A percentile compares a stretch with the other conserved stretches of the same genome.
These are phyloP conservation scores for Botryotinia calthae DNA, from an alignment of 2,329 filamentous ascomycete genomes.

Conservation along the genomic window DNA sequence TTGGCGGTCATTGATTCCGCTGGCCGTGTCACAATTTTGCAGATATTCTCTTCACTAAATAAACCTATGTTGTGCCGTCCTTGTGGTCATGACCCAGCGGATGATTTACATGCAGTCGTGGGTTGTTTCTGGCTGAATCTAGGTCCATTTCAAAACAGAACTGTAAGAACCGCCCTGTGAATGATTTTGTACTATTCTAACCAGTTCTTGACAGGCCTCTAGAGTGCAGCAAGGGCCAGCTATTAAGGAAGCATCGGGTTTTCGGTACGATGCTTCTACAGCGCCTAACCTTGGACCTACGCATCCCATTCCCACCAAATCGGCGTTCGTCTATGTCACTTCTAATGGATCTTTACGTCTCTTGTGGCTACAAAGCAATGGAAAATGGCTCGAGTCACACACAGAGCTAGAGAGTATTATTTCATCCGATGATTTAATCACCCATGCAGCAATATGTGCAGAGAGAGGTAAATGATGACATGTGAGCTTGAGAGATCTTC, in stretches of 20 bases:
- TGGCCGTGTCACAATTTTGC: constrained; percentile 74
- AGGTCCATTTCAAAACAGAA: constrained; percentile 32
- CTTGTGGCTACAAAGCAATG: constrained; percentile 73
- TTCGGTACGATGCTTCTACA: constrained; percentile 67
- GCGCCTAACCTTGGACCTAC: constrained; percentile 67
- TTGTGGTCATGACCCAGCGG: constrained; percentile 65
- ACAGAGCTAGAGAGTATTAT: constrained; percentile 73
- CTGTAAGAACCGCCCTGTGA: constrained; percentile 29
- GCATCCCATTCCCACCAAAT: constrained; percentile 68
- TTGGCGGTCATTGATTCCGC: constrained; percentile 78
- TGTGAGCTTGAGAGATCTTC: constrained; percentile 10
- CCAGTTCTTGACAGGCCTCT: constrained; percentile 40
- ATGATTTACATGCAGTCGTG: constrained; percentile 74
- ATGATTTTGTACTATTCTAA: not conserved
- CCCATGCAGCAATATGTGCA: constrained; percentile 72
- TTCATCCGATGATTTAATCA: constrained; percentile 71
- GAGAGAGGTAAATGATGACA: constrained; percentile 61
- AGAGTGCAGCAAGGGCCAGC: constrained; percentile 55
- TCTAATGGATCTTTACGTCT: constrained; percentile 71
- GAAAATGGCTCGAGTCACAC: constrained; percentile 67
- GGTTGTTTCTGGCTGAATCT: constrained; percentile 77
- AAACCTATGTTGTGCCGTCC: constrained; percentile 60
- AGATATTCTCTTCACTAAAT: constrained; percentile 70
- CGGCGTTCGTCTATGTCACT: constrained; percentile 74
- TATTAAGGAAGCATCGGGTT: constrained; percentile 57